Base-by-base conservation (phyloP, 2,329 filamentous ascomycete species). In the Penicillium sp. region DNA sequence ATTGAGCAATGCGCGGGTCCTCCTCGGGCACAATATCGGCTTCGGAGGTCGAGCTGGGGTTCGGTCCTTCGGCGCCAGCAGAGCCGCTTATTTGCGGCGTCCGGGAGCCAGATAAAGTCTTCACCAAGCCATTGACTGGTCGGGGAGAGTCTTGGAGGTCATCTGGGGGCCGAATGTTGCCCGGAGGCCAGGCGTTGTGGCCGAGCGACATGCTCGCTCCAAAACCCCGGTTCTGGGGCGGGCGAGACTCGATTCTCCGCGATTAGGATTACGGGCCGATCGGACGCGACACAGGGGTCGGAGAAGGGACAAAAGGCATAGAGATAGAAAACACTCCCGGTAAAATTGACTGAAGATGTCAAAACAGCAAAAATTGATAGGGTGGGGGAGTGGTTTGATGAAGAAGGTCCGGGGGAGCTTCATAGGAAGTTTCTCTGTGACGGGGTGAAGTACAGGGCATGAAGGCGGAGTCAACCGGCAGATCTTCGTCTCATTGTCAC, bases 101-200 rank as follows among this genome's bases (percentile, higher is more conserved):
- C 58, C 73, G 72, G 56, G 75, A 69, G 55, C 75, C 75, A 55
- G 75, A 77, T 49, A 75, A 71, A 35, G 68, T 70, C 69, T 73
- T 74, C 22, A 74, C 67, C 44, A 73, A 67, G 63, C 75, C 75
- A 77, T 78, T 78, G 71, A 71, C 64, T 47, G 71, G 68, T 49
- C 73, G 71, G 58, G 64, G 61, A 1, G 61, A 66, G 55, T 74
- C 73, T 55, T 68, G 67, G 40, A 77, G 79, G 79, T 89, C 85
- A 70, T 89, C 86, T 67, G 82, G 78, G 70, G 80, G 81, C 62
- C 82, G 82, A 60, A 84, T 78, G 68, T 81, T 76, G 60, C 80
- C 79, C 66, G 84, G 82, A 66, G 84, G 80, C 87, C 87, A 89
- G 80, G 82, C 77, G 78, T 87, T 84, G 77, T 86, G 86, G 75